phyloP scores from a whole-genome alignment of 495 filamentous ascomycete genomes.

The Hypoxylon trugodes region DNA sequence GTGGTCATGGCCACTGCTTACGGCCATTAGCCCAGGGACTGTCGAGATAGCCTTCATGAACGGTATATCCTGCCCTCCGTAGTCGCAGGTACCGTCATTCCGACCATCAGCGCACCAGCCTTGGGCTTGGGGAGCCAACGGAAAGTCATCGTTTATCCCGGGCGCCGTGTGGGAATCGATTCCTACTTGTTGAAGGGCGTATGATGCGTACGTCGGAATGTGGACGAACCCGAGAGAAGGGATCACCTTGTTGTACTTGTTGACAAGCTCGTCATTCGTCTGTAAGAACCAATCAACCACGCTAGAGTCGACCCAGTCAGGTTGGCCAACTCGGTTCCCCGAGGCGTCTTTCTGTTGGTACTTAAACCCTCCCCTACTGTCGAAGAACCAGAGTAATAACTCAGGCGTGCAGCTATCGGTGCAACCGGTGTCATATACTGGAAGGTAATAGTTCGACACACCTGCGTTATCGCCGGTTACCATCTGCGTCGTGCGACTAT shows the following conservation, averaged over 20 bases:
- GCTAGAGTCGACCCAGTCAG: constrained; percentile 55
- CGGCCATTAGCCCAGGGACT: constrained; percentile 65
- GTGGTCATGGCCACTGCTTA: constrained; percentile 78
- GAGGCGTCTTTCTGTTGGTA: constrained; percentile 56
- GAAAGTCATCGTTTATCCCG: constrained; percentile 71
- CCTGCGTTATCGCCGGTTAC: constrained; percentile 55
- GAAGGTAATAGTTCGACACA: constrained; percentile 76
- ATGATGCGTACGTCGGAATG: constrained; percentile 70
- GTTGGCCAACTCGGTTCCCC: constrained; percentile 43
- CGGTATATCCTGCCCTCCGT: constrained; percentile 64
- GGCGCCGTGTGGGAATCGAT: constrained; percentile 58
- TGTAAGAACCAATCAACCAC: constrained; percentile 69
- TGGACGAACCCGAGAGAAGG: constrained; percentile 78
- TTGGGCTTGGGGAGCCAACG: constrained; percentile 62
- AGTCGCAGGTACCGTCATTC: constrained; percentile 46
- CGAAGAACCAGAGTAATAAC: constrained; percentile 79
- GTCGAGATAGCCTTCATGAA: constrained; percentile 72
- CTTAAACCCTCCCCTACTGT: constrained; percentile 68
- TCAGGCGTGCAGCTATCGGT: constrained; percentile 39
- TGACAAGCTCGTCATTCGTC: constrained; percentile 54
- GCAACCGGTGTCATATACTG: constrained; percentile 48
- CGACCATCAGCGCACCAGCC: constrained; percentile 57
- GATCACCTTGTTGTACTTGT: constrained; percentile 53
- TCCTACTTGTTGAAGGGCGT: constrained; percentile 56
- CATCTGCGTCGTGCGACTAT: constrained; percentile 64